Conservation (phyloP, 2,329 filamentous ascomycete species). For the Endoconidiophora laricicola region DNA sequence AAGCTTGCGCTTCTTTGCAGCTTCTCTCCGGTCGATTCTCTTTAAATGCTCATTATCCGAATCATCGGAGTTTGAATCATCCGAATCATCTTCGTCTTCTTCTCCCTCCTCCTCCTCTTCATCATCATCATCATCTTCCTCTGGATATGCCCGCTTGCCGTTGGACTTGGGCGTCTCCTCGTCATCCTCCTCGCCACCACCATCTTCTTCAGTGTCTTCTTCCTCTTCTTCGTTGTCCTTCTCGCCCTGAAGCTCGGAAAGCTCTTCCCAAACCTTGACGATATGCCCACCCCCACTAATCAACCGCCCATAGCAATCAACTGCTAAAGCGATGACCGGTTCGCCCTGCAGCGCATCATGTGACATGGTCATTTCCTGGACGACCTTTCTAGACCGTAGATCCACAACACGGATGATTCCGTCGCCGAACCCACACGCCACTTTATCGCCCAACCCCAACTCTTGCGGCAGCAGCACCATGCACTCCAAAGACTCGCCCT, state of each 20-base stretch:
- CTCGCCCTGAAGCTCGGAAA: constrained; percentile 34
- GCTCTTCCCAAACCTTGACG: constrained; percentile 87
- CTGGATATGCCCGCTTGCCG: constrained; percentile 1
- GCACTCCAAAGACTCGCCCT: constrained; percentile 54
- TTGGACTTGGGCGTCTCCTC: constrained; percentile 10
- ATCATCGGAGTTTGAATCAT: constrained; percentile 15
- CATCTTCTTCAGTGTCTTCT: constrained; percentile 28
- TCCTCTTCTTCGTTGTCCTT: constrained; percentile 31
- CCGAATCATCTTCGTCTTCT: constrained; percentile 28
- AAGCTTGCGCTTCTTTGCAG: constrained; percentile 25
- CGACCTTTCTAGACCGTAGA: constrained; percentile 36
- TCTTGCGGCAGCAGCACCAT: constrained; percentile 6
- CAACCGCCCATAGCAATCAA: constrained; percentile 73
- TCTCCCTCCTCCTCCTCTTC: constrained; percentile 27
- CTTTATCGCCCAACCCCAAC: constrained; percentile 47
- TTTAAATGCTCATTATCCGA: constrained; percentile 3
- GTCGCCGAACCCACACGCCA: constrained; percentile 68
- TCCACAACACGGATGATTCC: constrained; percentile 64
- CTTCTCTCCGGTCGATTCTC: constrained; percentile 16
- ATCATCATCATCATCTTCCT: constrained; percentile 28
- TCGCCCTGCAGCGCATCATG: constrained; percentile 73
- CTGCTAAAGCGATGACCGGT: constrained; percentile 56
- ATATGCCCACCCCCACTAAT: constrained; percentile 75
- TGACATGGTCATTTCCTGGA: constrained; percentile 39
- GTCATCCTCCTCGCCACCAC: constrained; percentile 20